phyloP scores from a whole-genome alignment of 2,329 filamentous ascomycete genomes.

The Curvularia sp. region DNA sequence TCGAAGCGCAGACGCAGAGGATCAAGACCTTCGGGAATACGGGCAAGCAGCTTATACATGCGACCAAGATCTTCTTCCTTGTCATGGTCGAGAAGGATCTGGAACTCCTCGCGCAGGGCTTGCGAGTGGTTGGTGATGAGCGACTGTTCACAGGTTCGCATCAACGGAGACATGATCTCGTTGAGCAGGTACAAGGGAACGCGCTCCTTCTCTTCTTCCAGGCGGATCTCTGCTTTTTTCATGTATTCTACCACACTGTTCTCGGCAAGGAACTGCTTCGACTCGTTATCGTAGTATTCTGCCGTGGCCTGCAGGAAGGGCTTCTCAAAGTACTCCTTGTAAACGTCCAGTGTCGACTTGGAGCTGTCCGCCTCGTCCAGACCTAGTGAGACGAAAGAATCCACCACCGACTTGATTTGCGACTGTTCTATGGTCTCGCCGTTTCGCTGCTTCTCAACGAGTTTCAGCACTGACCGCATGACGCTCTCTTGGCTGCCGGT shows the following conservation, averaged over 20 bases:
- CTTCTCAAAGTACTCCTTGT: conserved; percentile 88
- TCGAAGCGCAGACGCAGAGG: conserved; percentile 88
- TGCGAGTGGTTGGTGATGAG: conserved; percentile 87
- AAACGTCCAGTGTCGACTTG: conserved; percentile 95
- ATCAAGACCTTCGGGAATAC: conserved; percentile 90
- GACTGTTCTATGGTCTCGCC: conserved; percentile 97
- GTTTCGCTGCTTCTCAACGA: conserved; percentile 96
- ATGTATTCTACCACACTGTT: conserved; percentile 99
- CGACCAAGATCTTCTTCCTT: conserved; percentile 93
- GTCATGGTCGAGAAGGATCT: conserved; percentile 90
- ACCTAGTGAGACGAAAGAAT: conserved; percentile 92
- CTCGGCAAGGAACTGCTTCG: conserved; percentile 90
- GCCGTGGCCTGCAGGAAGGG: conserved; percentile 88
- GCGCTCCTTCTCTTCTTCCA: conserved; percentile 93
- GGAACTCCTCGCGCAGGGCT: conserved; percentile 94
- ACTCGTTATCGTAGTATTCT: conserved; percentile 88
- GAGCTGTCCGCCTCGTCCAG: conserved; percentile 91
- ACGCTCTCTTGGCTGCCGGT: conserved; percentile 82
- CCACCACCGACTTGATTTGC: conserved; percentile 96
- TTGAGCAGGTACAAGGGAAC: conserved; percentile 90
- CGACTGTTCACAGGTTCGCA: conserved; percentile 85
- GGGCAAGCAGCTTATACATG: conserved; percentile 91
- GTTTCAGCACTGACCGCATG: conserved; percentile 91
- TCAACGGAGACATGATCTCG: conserved; percentile 84
- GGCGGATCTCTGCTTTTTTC: conserved; percentile 93